A percentile compares a stretch with the other conserved stretches of the same genome.
Conservation (phyloP, 176 grass and related monocot genomes). For the Zea luxurians region DNA sequence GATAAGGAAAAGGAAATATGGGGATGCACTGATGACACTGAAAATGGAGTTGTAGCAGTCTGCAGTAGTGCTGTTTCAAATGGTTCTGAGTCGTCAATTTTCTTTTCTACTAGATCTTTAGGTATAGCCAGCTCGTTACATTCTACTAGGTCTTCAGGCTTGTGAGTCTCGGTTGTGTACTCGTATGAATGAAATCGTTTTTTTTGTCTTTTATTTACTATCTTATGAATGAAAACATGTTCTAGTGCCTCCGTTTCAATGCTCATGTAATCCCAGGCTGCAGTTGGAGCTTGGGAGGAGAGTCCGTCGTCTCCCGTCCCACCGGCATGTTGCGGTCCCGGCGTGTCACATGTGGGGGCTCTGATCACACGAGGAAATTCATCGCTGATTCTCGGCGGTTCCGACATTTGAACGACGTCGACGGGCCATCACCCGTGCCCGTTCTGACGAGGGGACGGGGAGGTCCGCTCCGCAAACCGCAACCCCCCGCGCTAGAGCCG, state of each 20-base stretch:
- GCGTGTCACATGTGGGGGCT: neutral
- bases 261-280: neutral
- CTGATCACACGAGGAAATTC: no score
- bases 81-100: neutral
- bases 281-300: neutral
- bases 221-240: neutral
- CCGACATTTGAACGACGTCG: no score
- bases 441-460: neutral
- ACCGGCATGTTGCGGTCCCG: neutral
- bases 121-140: conserved; percentile 15
- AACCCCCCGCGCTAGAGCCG: neutral
- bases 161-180: neutral
- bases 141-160: conserved; percentile 11
- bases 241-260: neutral
- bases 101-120: neutral
- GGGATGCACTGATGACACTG: neutral
- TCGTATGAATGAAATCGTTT: neutral
- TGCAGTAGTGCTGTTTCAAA: neutral
- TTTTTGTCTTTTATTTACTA: no score
- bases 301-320: neutral
- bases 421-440: no score
- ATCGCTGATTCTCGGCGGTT: no score
- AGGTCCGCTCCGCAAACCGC: neutral
- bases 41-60: conserved; percentile 4
- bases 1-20: neutral